These are phyloP conservation scores for Pleurotus sapidus DNA, from an alignment of 768 basidiomycete species.

Conservation along the genomic window DNA sequence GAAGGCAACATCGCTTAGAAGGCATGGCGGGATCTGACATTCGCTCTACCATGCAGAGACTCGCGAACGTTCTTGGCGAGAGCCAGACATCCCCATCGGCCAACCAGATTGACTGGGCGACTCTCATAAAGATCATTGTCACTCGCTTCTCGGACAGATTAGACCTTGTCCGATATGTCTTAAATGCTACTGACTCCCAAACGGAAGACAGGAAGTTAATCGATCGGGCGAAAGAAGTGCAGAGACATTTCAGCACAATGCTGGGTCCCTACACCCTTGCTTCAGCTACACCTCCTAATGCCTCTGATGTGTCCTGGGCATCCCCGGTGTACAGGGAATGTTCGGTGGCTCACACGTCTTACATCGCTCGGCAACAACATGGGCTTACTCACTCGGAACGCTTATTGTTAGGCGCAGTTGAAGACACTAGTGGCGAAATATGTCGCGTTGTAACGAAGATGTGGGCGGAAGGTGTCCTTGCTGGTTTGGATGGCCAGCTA, in stretches of 20 bases:
- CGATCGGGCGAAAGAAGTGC: slow-evolving; percentile 17
- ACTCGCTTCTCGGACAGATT: slow-evolving; percentile 41
- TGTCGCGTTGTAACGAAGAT: slow-evolving; percentile 42
- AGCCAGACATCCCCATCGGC: slow-evolving; percentile 9
- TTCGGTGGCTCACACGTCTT: slow-evolving; percentile 26
- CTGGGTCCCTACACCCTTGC: slow-evolving; percentile 27
- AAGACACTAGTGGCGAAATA: slow-evolving; percentile 38
- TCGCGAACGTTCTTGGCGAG: slow-evolving; percentile 22
- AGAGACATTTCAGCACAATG: slow-evolving; percentile 27
- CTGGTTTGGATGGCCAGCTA: slow-evolving; percentile 16
- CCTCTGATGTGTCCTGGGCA: slow-evolving; percentile 28
- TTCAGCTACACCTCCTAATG: not conserved
- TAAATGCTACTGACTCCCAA: slow-evolving; percentile 20
- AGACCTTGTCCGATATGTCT: slow-evolving; percentile 32
- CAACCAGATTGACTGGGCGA: slow-evolving; percentile 41
- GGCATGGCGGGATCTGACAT: slow-evolving; percentile 27
- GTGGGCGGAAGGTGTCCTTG: slow-evolving; percentile 40
- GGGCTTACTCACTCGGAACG: slow-evolving; percentile 26
- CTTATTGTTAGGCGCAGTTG: slow-evolving; percentile 25
- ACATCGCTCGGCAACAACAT: slow-evolving; percentile 13
- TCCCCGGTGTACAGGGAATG: slow-evolving; percentile 29
- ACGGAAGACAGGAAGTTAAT: not conserved
- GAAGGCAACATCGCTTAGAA: slow-evolving; percentile 32
- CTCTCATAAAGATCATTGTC: slow-evolving; percentile 31
- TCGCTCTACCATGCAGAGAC: slow-evolving; percentile 15